Evolutionary conservation across 257 asterid genomes (phyloP).

Genomic region (Solanum appendiculatum): DNA sequence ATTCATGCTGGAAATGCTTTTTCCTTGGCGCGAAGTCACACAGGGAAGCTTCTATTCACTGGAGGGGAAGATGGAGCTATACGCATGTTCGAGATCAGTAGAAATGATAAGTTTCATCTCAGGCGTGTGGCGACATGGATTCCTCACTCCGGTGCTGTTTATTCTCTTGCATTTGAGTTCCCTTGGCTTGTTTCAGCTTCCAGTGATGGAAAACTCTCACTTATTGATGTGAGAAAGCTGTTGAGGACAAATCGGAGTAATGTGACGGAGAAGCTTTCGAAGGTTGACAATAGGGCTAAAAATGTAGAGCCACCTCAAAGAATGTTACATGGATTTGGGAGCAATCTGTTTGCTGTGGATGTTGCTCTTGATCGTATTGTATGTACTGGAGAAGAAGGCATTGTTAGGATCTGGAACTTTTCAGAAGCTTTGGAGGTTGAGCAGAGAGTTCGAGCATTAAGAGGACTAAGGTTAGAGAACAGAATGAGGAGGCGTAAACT

Average conservation of each 20-base stretch:
- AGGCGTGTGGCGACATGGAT: constrained; percentile 67
- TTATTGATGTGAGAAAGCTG: constrained; percentile 71
- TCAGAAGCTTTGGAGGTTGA: constrained; percentile 82
- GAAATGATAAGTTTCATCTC: constrained; percentile 17
- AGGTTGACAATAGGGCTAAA: constrained; percentile 17
- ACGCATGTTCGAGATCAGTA: constrained; percentile 73
- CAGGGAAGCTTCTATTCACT: constrained; percentile 80
- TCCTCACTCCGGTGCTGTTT: constrained; percentile 75
- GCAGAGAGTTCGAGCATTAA: constrained; percentile 36
- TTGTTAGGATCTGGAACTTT: constrained; percentile 86
- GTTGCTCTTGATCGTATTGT: constrained; percentile 74
- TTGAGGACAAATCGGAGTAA: constrained; percentile 34
- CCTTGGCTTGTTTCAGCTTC: constrained; percentile 96
- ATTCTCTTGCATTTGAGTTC: constrained; percentile 89
- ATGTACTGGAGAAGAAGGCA: constrained; percentile 92
- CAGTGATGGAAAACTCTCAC: constrained; percentile 77
- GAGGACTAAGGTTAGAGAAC: constrained; percentile 65
- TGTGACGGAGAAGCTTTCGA: constrained; percentile 9
- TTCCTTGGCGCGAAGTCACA: constrained; percentile 73
- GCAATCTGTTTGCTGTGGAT: constrained; percentile 64
- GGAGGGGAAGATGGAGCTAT: constrained; percentile 95
- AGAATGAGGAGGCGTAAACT: constrained; percentile 74
- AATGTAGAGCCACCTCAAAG: constrained; percentile 77
- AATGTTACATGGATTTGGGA: constrained; percentile 78
- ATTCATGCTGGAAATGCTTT: constrained; percentile 55